Conservation (phyloP, 495 filamentous ascomycete species). For the Talaromyces wortmannii region DNA sequence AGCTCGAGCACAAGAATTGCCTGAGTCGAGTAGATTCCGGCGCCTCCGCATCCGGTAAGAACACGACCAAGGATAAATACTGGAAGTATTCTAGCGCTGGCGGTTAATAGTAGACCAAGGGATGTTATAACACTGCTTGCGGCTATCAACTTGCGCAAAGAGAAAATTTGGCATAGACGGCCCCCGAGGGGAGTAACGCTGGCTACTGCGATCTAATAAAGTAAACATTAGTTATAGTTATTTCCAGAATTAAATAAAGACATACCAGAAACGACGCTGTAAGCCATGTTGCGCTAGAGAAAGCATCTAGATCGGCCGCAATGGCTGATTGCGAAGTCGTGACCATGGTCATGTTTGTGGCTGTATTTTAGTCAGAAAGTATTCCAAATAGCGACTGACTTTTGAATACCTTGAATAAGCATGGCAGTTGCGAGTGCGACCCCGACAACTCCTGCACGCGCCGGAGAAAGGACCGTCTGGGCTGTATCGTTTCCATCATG, state of each 20-base stretch:
- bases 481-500: too few relatives aligned
- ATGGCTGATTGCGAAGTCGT: constrained; percentile 69
- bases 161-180: constrained; percentile 61
- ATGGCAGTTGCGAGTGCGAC: neutral
- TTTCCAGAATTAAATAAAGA: neutral
- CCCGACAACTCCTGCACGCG: neutral
- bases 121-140: constrained; percentile 48
- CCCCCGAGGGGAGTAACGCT: constrained; percentile 59
- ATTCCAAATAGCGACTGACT: neutral
- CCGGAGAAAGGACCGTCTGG: neutral
- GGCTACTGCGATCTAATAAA: constrained; percentile 55
- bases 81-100: constrained; percentile 44
- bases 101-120: constrained; percentile 55
- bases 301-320: constrained; percentile 64
- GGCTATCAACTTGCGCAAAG: constrained; percentile 53
- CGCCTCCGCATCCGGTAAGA: constrained; percentile 57
- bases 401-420: neutral
- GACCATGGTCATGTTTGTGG: constrained; percentile 69
- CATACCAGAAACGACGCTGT: constrained; percentile 58
- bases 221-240: neutral
- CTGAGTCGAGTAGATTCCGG: constrained; percentile 57
- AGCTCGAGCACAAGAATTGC: constrained; percentile 67
- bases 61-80: constrained; percentile 61
- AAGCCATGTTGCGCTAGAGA: constrained; percentile 66
- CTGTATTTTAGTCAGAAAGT: constrained; percentile 17